Conservation (phyloP, 805 yeast genomes). For the Starmerella khaoyaiensis region DNA sequence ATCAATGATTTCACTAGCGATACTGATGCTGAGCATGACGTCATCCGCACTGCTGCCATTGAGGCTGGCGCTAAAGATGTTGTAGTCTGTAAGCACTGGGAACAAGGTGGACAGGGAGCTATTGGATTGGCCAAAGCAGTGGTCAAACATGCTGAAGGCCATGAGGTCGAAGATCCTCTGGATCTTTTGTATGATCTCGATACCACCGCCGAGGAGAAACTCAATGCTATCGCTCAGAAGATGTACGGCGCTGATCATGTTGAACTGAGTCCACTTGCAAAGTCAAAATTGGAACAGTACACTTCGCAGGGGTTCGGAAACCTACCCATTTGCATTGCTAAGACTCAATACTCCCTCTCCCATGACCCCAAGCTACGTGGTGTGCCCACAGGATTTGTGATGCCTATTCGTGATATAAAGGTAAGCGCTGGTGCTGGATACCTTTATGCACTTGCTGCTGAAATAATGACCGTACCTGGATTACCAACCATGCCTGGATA, state of each 20-base stretch:
- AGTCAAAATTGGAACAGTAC: constrained; percentile 66
- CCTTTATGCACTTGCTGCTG: constrained; percentile 90
- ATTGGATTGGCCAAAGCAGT: constrained; percentile 72
- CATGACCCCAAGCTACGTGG: constrained; percentile 90
- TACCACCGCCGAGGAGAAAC: constrained; percentile 61
- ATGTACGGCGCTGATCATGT: constrained; percentile 90
- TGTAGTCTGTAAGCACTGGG: constrained; percentile 87
- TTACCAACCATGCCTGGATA: constrained; percentile 91
- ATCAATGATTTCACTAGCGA: constrained; percentile 80
- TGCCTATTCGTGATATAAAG: constrained; percentile 89
- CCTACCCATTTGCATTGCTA: constrained; percentile 91
- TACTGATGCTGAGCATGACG: constrained; percentile 62
- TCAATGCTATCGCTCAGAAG: constrained; percentile 62
- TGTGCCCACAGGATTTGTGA: constrained; percentile 84
- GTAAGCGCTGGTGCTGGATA: constrained; percentile 95
- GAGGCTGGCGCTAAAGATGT: constrained; percentile 90
- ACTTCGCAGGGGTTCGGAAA: constrained; percentile 78
- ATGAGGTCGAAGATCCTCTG: constrained; percentile 30
- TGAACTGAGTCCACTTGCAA: constrained; percentile 72
- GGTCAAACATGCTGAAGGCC: constrained; percentile 47
- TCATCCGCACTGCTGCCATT: constrained; percentile 64
- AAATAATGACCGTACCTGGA: constrained; percentile 95
- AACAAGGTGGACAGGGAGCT: constrained; percentile 88
- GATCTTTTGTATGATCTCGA: constrained; percentile 58
- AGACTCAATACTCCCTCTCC: constrained; percentile 91